A percentile compares a stretch with the other conserved stretches of the same genome.
phyloP scores from a whole-genome alignment of 2,329 filamentous ascomycete genomes.

The Arthroderma sp. region DNA sequence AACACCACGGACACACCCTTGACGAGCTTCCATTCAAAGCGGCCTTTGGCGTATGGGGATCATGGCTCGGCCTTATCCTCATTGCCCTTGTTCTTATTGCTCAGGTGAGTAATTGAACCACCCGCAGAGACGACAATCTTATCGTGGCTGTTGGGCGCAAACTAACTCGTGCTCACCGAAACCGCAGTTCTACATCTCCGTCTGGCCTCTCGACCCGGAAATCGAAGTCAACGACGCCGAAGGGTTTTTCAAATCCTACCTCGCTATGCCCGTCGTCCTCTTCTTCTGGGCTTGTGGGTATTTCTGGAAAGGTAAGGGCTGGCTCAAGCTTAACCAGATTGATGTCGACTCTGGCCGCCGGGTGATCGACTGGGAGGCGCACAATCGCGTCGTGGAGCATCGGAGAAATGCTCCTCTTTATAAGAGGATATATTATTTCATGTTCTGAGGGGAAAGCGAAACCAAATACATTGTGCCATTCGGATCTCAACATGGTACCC shows the following conservation, averaged over 20 bases:
- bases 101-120: constrained; percentile 21
- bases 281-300: constrained; percentile 45
- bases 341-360: constrained; percentile 54
- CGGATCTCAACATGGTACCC: too few species aligned
- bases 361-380: constrained; percentile 51
- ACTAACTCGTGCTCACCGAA: not conserved
- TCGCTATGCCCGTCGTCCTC: constrained; percentile 18
- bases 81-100: constrained; percentile 40
- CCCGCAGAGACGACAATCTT: not conserved
- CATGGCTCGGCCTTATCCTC: constrained; percentile 46
- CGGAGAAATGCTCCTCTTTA: constrained; percentile 5
- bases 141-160: not conserved
- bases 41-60: constrained; percentile 45
- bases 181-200: constrained; percentile 17
- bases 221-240: constrained; percentile 9
- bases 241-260: constrained; percentile 20
- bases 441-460: constrained; percentile 6
- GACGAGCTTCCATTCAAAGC: constrained; percentile 52
- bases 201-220: constrained; percentile 13
- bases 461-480: not conserved
- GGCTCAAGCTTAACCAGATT: constrained; percentile 46
- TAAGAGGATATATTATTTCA: constrained; percentile 8
- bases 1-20: constrained; percentile 41
- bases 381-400: constrained; percentile 32
- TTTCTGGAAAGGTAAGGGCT: constrained; percentile 51